Conservation (phyloP, 208 protist genomes). For the Leishmania amazonensis region DNA sequence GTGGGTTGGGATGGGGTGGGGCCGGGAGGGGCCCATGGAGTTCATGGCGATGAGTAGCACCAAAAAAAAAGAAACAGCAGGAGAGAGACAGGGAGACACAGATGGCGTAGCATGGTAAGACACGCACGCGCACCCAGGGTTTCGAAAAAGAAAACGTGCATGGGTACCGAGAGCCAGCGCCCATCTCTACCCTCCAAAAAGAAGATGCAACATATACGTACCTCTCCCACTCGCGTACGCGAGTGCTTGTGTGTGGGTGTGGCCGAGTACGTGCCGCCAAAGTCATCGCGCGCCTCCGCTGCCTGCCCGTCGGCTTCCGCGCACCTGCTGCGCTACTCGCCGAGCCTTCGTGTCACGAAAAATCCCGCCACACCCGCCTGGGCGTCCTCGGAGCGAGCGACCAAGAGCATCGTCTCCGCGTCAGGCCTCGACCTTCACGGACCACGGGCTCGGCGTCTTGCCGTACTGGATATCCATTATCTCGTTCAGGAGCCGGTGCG, state of each 20-base stretch:
- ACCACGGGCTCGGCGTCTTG: slow-evolving; percentile 53
- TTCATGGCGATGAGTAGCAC: neutral
- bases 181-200: neutral
- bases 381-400: neutral
- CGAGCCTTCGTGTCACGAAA: neutral
- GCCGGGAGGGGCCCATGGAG: no score
- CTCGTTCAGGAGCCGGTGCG: slow-evolving; percentile 51
- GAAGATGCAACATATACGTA: neutral
- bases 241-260: neutral
- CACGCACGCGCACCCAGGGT: neutral
- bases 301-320: neutral
- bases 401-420: neutral
- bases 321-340: neutral
- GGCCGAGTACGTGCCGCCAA: neutral
- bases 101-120: neutral
- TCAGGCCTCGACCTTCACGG: slow-evolving; percentile 29
- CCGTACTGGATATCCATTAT: slow-evolving; percentile 80
- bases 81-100: neutral
- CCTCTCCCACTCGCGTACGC: neutral
- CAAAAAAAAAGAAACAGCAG: neutral
- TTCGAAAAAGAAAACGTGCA: neutral
- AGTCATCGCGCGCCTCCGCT: neutral
- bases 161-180: neutral
- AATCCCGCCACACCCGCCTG: no score
- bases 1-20: neutral